Evolutionary conservation across 2,329 filamentous ascomycete genomes (phyloP), one percentile per base, ranked within the genome.

Genomic region (Blumeria graminis): DNA sequence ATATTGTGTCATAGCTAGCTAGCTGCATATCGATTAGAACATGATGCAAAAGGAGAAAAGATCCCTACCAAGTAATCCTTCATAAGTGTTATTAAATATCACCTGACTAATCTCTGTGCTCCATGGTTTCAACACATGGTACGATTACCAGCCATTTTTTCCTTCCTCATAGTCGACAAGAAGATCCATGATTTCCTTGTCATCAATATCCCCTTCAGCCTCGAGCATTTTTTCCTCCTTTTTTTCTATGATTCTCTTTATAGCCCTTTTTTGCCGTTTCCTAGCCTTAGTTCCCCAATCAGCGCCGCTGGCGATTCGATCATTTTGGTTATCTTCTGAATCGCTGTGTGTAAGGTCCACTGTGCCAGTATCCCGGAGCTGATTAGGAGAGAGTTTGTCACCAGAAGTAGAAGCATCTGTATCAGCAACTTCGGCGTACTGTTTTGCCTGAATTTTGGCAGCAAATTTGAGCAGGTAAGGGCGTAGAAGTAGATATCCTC

Each of bases 381-480:
- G 39, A 68, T 86, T 86, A 54, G 82, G 74, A 3, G 77, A 76
- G 58, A 85, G 72, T 63, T 76, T 73, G 10, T 75, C 72, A 58
- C 71, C 70, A 63, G 56, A 50, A n/a, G 53, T 39, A 28, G 69
- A 68, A 8, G 66, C 64, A 28, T 58, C 62, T 41, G 71, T 68
- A 13, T 43, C 45, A 8, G 34, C 61, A 39, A 68, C 67, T 58
- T 69, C 73, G 63, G 81, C 79, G 65, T 84, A 72, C 65, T 81
- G 73, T 63, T 74, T 74, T 66, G 80, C 76, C 65, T 85, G 79
- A 60, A 74, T 69, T 63, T 76, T 78, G 59, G 74, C 77, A 62
- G 79, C 80, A 39, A 79, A 68, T 65, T 82, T 82, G 64, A 89
- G 73, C 55, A 89, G 68, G 66, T 86, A 87, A 0, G 85, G 85